A percentile compares a stretch with the other conserved stretches of the same genome.
phyloP scores from a whole-genome alignment of 2,329 filamentous ascomycete genomes.

The Nannizziopsis barbatae region DNA sequence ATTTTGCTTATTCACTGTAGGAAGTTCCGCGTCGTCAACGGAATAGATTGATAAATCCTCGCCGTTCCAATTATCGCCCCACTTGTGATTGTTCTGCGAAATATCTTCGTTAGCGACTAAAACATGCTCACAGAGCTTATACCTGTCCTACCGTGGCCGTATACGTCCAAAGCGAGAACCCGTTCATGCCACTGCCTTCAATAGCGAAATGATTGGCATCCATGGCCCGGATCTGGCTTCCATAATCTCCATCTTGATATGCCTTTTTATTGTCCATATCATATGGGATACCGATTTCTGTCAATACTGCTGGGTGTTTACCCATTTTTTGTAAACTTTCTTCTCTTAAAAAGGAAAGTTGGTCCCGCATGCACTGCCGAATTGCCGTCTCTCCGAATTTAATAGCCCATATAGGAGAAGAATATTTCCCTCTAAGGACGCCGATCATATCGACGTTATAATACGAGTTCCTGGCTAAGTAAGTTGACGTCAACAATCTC shows the following conservation, averaged over 20 bases:
- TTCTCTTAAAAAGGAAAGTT: constrained; percentile 68
- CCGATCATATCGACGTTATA: constrained; percentile 98
- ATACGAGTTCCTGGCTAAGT: constrained; percentile 56
- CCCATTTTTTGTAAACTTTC: constrained; percentile 86
- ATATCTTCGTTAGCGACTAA: not conserved
- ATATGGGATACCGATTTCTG: constrained; percentile 94
- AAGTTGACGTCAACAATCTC: constrained; percentile 3
- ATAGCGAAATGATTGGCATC: constrained; percentile 93
- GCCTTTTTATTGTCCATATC: constrained; percentile 97
- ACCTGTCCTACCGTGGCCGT: constrained; percentile 49
- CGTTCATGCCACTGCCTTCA: constrained; percentile 71
- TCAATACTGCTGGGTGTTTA: constrained; percentile 76
- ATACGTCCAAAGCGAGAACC: constrained; percentile 86
- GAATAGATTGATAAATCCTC: constrained; percentile 91
- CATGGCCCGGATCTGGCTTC: constrained; percentile 80
- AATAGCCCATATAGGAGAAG: constrained; percentile 80
- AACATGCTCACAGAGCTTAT: not conserved
- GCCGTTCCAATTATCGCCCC: constrained; percentile 94
- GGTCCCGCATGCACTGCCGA: constrained; percentile 81
- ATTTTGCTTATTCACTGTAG: constrained; percentile 28
- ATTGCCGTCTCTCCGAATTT: constrained; percentile 90
- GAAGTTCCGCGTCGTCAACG: constrained; percentile 59
- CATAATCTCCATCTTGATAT: constrained; percentile 91
- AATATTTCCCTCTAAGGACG: constrained; percentile 76
- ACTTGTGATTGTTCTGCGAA: constrained; percentile 65